phyloP scores from a whole-genome alignment of 176 grass and related monocot genomes.

The Oryza officinalis region DNA sequence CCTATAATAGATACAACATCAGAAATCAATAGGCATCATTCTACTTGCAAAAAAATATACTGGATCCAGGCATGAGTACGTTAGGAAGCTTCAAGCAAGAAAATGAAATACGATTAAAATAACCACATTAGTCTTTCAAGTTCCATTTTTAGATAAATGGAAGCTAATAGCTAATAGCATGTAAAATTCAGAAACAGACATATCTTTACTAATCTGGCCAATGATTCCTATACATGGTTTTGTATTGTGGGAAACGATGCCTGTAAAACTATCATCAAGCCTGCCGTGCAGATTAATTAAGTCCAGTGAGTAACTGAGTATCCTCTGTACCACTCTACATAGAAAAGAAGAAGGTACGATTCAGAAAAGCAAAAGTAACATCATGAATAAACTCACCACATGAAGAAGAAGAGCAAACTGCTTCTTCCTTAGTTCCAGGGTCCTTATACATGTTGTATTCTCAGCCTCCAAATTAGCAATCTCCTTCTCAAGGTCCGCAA shows the following conservation, averaged over 20 bases:
- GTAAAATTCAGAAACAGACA: constrained; percentile 6
- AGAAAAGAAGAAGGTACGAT: constrained; percentile 9
- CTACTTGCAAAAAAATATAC: neutral
- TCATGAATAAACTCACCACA: constrained; percentile 56
- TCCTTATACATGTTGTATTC: constrained; percentile 60
- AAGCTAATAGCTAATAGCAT: neutral
- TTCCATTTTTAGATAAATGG: neutral
- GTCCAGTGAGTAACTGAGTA: neutral
- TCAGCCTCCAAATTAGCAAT: constrained; percentile 83
- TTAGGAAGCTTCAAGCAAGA: neutral
- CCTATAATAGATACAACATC: constrained; percentile 40
- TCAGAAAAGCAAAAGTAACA: neutral
- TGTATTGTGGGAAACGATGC: neutral
- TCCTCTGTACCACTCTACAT: neutral
- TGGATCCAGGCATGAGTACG: neutral
- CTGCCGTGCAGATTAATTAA: neutral
- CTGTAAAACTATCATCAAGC: neutral
- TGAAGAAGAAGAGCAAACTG: constrained; percentile 92
- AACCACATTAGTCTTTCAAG: neutral
- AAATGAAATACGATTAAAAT: neutral
- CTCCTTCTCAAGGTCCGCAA: constrained; percentile 81
- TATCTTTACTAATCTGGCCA: neutral
- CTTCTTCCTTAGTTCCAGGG: constrained; percentile 82
- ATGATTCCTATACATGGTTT: neutral
- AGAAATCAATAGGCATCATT: constrained; percentile 4